phyloP scores from a whole-genome alignment of 2,329 filamentous ascomycete species.

The Thielaviopsis punctulata region DNA sequence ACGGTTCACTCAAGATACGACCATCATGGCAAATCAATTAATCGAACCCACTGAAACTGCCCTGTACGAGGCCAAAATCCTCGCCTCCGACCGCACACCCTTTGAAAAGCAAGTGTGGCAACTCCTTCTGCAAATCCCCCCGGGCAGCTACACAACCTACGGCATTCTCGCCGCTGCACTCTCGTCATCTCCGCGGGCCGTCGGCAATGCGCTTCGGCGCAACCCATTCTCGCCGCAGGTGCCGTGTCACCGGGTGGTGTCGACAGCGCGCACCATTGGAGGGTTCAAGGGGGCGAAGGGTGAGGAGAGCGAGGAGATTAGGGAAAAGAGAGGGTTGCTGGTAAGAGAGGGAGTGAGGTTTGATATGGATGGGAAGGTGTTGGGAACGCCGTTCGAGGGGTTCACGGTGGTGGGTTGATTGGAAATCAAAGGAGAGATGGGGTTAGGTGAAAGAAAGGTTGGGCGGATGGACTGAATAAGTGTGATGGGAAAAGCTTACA shows the following conservation, averaged over 20 bases:
- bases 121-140: constrained; percentile 60
- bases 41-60: constrained; percentile 18
- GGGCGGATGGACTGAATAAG: too few relatives aligned
- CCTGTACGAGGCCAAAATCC: constrained; percentile 28
- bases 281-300: constrained; percentile 52
- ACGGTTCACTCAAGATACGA: too few relatives aligned
- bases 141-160: constrained; percentile 63
- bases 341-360: constrained; percentile 47
- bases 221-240: constrained; percentile 75
- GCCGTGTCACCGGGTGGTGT: constrained; percentile 68
- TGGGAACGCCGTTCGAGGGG: constrained; percentile 36
- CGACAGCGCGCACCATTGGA: constrained; percentile 36
- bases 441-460: too few relatives aligned
- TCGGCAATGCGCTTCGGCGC: constrained; percentile 57
- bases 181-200: constrained; percentile 53
- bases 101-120: constrained; percentile 52
- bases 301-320: constrained; percentile 40
- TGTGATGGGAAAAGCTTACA: too few relatives aligned
- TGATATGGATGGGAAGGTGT: constrained; percentile 39
- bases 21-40: background rate
- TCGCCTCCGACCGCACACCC: constrained; percentile 26
- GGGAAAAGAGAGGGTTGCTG: constrained; percentile 46
- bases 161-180: constrained; percentile 51
- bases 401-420: constrained; percentile 24
- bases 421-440: too few relatives aligned